Conservation (phyloP, 208 protist species). For the Wallacemonas collosoma region DNA sequence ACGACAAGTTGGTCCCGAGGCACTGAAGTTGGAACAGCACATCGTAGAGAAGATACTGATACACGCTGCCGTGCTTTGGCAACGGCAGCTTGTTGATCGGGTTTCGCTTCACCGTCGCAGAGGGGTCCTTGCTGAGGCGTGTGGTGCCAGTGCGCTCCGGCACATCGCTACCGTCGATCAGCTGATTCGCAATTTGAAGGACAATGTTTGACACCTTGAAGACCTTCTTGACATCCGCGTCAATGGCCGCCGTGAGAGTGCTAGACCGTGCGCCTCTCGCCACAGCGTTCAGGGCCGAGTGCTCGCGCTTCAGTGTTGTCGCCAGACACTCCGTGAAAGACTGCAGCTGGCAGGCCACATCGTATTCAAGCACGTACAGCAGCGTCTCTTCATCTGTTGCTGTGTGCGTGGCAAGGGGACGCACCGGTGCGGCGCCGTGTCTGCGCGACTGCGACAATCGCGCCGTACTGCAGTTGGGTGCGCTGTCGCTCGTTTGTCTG, state of each 20-base stretch:
- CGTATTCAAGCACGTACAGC: constrained; percentile 74
- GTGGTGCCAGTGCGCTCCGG: constrained; percentile 29
- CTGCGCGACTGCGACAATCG: not conserved
- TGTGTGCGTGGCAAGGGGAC: not conserved
- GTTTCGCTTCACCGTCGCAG: constrained; percentile 39
- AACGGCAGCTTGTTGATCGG: constrained; percentile 69
- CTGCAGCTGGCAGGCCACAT: constrained; percentile 85
- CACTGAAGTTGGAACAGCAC: constrained; percentile 88
- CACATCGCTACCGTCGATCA: constrained; percentile 40
- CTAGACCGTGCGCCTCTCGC: constrained; percentile 27
- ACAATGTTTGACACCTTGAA: constrained; percentile 74
- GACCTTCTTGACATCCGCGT: constrained; percentile 48
- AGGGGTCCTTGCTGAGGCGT: constrained; percentile 29
- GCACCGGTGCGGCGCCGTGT: not conserved
- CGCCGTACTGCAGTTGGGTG: not conserved
- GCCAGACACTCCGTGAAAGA: constrained; percentile 69
- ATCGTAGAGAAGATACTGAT: constrained; percentile 73
- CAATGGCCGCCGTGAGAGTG: constrained; percentile 29
- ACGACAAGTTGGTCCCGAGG: constrained; percentile 66
- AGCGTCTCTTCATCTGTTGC: constrained; percentile 48
- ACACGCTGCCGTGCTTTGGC: constrained; percentile 53
- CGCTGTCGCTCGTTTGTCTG: not conserved
- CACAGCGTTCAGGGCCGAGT: constrained; percentile 41
- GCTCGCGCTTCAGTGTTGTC: constrained; percentile 66
- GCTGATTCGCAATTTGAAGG: constrained; percentile 73